Base-by-base conservation (phyloP, 768 basidiomycete species). In the Lactifluus echinatus region DNA sequence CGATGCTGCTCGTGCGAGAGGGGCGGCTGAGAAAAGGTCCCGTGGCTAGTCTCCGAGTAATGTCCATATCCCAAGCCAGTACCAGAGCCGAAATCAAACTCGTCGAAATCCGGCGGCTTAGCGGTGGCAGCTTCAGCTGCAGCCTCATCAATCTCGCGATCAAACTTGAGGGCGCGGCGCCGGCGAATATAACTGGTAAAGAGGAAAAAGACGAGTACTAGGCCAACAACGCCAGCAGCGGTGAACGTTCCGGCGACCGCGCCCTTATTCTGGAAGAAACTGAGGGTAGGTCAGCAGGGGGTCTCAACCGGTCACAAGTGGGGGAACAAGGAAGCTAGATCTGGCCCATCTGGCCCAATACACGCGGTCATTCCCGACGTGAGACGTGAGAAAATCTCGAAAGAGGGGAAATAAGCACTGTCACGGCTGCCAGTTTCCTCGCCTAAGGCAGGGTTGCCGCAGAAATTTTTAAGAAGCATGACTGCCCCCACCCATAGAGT, bases 201-300 rank as follows among this genome's bases (percentile, higher is more conserved):
- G 58, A 89, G 66, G 66, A 80, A 11, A 63, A 89, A 66, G 65
- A 79, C 14, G 63, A 86, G 53, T 8, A 72, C 80, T 46, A 81
- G 60, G 19, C 65, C 80, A 50, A 86, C 66, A 33, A 89, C 63
- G n/a, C 87, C 87, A 15, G 83, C 85, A 45, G 82, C 84, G 19
- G 81, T 72, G 71, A 89, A 89, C 0, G 82, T 80, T 12, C 83
- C 87, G 2, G 83, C 84, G 1, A 89, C 82, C 0, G 85, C 87
- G 21, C 79, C 84, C 19, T 69, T 87, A 72, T 90, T 89, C 46
- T 74, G 60, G 67, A 89, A 84, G 73, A 89, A 89, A 43, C 58
- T 59, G 29, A 29, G 24, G 10, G 6, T 12, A 31, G 15, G 29
- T 59, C 21, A 59, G 48, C 48, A 26, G 1, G 8, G n/a, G 19